Base-by-base conservation (phyloP, 441 rosid genomes). In the Francoa sonchifolia region DNA sequence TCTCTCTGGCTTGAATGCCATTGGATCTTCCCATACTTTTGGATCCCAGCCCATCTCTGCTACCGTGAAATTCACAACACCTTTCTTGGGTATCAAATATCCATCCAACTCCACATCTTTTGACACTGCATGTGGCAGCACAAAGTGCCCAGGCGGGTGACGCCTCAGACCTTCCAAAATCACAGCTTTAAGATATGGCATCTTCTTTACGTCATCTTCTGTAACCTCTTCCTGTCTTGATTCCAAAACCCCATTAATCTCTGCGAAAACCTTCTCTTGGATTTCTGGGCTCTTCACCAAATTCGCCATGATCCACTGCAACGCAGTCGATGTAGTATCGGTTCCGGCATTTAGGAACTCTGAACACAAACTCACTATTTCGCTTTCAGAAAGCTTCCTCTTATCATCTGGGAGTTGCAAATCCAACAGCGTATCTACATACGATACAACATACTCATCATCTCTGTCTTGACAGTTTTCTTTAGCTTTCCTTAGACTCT, bases 221-320 rank as follows among this genome's bases (percentile, higher is more conserved):
- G 27, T 54, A 22, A 62, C 56, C 16, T 23, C 56, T 1, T 39
- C 42, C 4, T 10, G 41, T 7, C 5, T 39, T 13, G 34, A 28
- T 2, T 20, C 51, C 1, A 53, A 22, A 21, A 32, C 54, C 15
- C 14, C 32, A n/a, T 45, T 55, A 1, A 64, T 64, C 10, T 58
- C 73, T 16, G 6, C 0, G 12, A 42, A 63, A 5, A 63, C n/a
- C 32, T 41, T 53, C 5, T 59, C 56, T 10, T 58, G 59, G 8
- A 61, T 38, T 1, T 39, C 18, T n/a, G 59, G 63, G 39, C 50
- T 37, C 42, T 68, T 68, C 20, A 58, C 67, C 43, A 68, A 36
- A 55, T 68, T 62, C 9, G 71, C 79, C 68, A 69, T 69, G 12
- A 73, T 60, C 79, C 76, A 73, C 15, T 66, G 62, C 51, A 73